These are phyloP conservation scores for Fusarium praegraminearum DNA, from an alignment of 2,329 filamentous ascomycete species.

Conservation along the genomic window DNA sequence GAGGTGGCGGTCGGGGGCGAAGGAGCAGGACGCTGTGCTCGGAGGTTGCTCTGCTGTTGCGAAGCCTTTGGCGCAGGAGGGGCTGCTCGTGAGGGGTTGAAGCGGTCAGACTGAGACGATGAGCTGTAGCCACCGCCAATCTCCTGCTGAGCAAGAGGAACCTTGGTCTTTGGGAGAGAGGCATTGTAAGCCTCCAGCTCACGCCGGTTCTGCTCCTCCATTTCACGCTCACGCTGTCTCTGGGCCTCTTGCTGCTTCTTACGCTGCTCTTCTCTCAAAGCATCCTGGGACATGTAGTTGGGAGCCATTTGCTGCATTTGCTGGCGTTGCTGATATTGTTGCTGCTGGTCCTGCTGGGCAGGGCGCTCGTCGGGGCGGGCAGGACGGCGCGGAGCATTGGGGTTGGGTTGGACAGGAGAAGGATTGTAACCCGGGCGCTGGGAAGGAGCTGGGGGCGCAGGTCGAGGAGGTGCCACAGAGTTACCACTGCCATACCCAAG, in stretches of 20 bases:
- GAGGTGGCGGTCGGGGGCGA: constrained; percentile 63
- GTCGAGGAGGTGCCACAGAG: constrained; percentile 75
- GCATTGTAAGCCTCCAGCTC: constrained; percentile 92
- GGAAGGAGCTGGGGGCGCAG: constrained; percentile 63
- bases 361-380: constrained; percentile 53
- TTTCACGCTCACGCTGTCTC: constrained; percentile 62
- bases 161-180: constrained; percentile 83
- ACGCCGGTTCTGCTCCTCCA: constrained; percentile 75
- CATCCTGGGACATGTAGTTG: constrained; percentile 65
- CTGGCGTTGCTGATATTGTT: constrained; percentile 67
- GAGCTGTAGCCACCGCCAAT: constrained; percentile 73
- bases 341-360: constrained; percentile 56
- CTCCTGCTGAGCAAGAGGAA: constrained; percentile 89
- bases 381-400: constrained; percentile 60
- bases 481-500: constrained; percentile 69
- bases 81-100: constrained; percentile 86
- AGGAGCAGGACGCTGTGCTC: constrained; percentile 86
- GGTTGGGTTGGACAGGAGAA: constrained; percentile 53
- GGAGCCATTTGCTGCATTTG: constrained; percentile 69
- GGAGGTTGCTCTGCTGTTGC: constrained; percentile 66
- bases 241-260: constrained; percentile 73
- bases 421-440: constrained; percentile 60
- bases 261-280: constrained; percentile 67
- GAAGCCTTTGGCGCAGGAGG: constrained; percentile 78
- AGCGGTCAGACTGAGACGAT: constrained; percentile 68